A percentile compares a stretch with the other conserved stretches of the same genome.
Conservation (phyloP, 768 basidiomycete genomes). For the Russula virescens region DNA sequence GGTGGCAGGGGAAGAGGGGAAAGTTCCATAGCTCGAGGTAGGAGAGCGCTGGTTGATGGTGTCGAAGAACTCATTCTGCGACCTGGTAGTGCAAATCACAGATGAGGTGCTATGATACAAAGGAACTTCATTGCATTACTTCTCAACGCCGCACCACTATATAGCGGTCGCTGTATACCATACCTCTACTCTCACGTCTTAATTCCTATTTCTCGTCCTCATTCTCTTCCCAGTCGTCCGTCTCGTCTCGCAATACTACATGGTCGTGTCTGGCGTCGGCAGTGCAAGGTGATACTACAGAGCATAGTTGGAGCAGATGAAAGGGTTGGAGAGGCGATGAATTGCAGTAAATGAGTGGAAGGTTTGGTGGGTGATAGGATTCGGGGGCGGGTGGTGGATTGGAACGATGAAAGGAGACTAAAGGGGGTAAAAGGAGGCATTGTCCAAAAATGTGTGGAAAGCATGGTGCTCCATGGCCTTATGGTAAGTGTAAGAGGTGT, state of each 20-base stretch:
- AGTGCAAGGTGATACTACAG: not conserved
- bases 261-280: not conserved
- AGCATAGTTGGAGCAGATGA: not conserved
- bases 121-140: constrained; percentile 25
- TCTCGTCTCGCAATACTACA: constrained; percentile 3
- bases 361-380: constrained; percentile 8
- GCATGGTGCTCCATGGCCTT: constrained; percentile 2
- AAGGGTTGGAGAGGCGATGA: not conserved
- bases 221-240: not conserved
- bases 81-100: not conserved
- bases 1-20: too few relatives aligned
- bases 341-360: constrained; percentile 17
- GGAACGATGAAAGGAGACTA: constrained; percentile 2
- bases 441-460: constrained; percentile 18
- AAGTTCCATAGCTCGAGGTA: too few relatives aligned
- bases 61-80: too few relatives aligned
- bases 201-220: not conserved
- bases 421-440: constrained; percentile 11
- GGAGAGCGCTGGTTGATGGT: too few relatives aligned
- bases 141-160: constrained; percentile 23
- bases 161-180: constrained; percentile 18
- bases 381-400: not conserved
- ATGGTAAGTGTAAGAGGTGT: constrained; percentile 5
- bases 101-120: constrained; percentile 18
- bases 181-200: constrained; percentile 17